Evolutionary conservation across 768 basidiomycete species (phyloP), one percentile per base, ranked within the genome.

Genomic region (Leccinum subgranulosum): DNA sequence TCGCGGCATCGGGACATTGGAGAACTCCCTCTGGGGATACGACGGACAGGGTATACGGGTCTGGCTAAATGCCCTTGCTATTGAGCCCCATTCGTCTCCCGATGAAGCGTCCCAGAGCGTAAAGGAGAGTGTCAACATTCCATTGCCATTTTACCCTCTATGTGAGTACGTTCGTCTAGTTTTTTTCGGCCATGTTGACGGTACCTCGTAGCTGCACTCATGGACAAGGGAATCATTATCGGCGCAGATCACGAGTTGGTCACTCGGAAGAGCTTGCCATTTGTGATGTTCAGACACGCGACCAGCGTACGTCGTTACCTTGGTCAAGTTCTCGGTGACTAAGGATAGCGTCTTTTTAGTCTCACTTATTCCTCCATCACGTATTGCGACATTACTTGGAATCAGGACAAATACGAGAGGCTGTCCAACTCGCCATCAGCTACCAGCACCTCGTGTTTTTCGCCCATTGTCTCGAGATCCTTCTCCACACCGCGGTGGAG

Each of bases 161-260:
- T 98, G 96, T 98, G 67, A 66, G 79, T 74, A 17, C 11, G 12
- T 41, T 45, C 25, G n/a, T 39, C 59, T 56, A 14, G 5, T 29
- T n/a, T 41, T 19, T 14, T 12, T 49, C 15, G 41, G 19, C 19
- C 21, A 36, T 36, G 29, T 51, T 64, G 21, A 65, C 46, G 45
- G 6, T 17, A 23, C 41, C 28, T 50, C 48, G 33, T 64, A 98
- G 96, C 96, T 56, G 94, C 94, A 7, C 81, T 99, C 25, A 98
- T 98, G 94, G 95, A 98, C 72, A 99, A 98, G 69, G 96, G 95
- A 1, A 97, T 99, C 63, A 94, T 99, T 61, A 94, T 98, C 63
- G 96, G 96, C 8, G 92, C 90, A 27, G 95, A 98, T 62, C 85
- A 94, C 56, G 96, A 99, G 71, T 83, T 84, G 3, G 87, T 85